Evolutionary conservation across 1,139 yeast genomes (phyloP).

Genomic region (Kurtzmaniella quercitrusa): DNA sequence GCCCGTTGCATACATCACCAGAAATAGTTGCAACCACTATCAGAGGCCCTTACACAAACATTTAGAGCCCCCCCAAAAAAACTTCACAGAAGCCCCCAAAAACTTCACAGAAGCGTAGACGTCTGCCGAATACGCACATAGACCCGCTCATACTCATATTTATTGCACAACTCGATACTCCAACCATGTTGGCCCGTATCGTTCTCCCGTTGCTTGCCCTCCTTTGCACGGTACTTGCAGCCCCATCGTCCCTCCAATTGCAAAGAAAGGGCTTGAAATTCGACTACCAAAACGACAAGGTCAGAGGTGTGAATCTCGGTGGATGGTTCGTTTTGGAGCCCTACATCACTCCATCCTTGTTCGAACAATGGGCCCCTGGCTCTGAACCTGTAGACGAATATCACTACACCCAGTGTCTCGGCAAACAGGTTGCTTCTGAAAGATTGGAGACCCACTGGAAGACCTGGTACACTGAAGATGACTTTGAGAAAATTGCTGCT

Average conservation of each 20-base stretch:
- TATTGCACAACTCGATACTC: neutral
- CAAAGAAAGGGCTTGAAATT: constrained; percentile 16
- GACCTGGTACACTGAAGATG: constrained; percentile 72
- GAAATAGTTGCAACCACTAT: too few relatives aligned
- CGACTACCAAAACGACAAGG: constrained; percentile 49
- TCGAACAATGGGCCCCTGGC: constrained; percentile 35
- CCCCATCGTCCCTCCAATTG: constrained; percentile 4
- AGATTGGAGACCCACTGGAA: constrained; percentile 71
- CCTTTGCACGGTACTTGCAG: constrained; percentile 2
- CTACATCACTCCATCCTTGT: constrained; percentile 80
- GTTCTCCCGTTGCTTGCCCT: neutral
- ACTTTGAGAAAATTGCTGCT: constrained; percentile 55
- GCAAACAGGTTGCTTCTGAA: constrained; percentile 50
- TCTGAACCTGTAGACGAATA: constrained; percentile 82
- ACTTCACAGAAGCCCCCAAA: too few relatives aligned
- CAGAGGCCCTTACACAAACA: too few relatives aligned
- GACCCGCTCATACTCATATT: neutral
- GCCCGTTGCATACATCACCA: too few relatives aligned
- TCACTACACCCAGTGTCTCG: constrained; percentile 60
- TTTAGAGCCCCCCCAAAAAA: too few relatives aligned
- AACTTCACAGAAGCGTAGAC: neutral
- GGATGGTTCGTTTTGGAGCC: constrained; percentile 91
- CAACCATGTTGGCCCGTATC: neutral
- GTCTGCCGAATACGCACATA: neutral
- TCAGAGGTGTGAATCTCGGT: constrained; percentile 82